Percentiles rank a stretch among this genome's conserved stretches.
These are phyloP conservation scores for Emergomyces pasteurianus DNA, from an alignment of 2,329 filamentous ascomycete species.

Conservation along the genomic window DNA sequence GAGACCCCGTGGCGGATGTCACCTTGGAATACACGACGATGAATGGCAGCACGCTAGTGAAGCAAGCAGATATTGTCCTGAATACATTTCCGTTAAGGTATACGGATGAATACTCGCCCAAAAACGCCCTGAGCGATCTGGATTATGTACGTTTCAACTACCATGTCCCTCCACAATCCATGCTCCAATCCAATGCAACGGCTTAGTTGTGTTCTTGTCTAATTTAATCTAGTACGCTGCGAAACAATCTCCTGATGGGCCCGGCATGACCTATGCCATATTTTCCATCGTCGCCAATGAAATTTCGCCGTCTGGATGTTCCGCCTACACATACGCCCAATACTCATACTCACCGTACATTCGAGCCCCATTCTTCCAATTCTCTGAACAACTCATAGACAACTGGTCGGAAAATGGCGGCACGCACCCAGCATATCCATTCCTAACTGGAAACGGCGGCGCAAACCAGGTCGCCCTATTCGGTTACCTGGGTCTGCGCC, in stretches of 20 bases:
- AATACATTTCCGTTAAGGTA: conserved; percentile 54
- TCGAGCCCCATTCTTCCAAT: conserved; percentile 56
- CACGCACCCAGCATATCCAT: conserved; percentile 57
- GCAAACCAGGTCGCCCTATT: conserved; percentile 56
- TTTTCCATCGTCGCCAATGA: conserved; percentile 56
- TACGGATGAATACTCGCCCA: conserved; percentile 40
- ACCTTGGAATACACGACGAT: conserved; percentile 54
- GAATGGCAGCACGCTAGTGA: conserved; percentile 55
- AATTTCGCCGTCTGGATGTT: conserved; percentile 54
- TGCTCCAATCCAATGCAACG: background rate
- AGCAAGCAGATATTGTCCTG: conserved; percentile 60
- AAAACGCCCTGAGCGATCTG: conserved; percentile 43
- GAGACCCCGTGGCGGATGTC: conserved; percentile 43
- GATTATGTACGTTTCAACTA: conserved; percentile 41
- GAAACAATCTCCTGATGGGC: conserved; percentile 55
- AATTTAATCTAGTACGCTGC: conserved; percentile 43
- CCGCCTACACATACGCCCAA: conserved; percentile 55
- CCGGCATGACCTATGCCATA: conserved; percentile 62
- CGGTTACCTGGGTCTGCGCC: conserved; percentile 53
- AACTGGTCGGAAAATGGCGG: conserved; percentile 49
- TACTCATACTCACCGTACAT: conserved; percentile 53
- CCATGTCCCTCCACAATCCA: background rate
- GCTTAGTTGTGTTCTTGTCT: background rate
- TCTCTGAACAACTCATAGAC: conserved; percentile 57
- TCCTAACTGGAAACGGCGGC: conserved; percentile 59